Base-by-base conservation (phyloP, 768 basidiomycete genomes). In the Auricularia auricula-judae region DNA sequence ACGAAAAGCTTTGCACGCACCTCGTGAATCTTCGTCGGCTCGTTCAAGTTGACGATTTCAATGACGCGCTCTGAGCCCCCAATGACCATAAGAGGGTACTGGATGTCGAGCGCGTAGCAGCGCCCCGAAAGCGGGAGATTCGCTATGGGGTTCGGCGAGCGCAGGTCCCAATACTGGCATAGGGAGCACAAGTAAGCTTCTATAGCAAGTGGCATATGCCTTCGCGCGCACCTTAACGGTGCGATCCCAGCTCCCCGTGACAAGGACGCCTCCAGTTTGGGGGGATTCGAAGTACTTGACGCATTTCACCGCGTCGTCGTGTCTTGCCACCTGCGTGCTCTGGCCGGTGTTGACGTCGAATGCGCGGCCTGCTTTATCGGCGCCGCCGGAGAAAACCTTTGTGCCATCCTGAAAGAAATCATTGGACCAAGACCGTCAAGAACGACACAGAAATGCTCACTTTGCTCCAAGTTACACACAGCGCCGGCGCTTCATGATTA, bases 191-290 rank as follows among this genome's bases (percentile, higher is more conserved):
- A 62, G 18, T 62, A n/a, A 36, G 53, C 34, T 59, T 44, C 65
- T 36, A 16, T n/a, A 8, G 7, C 1, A 42, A 23, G 18, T 16
- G 36, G 62, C 4, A 11, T 29, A 43, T 21, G 36, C n/a, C 12
- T 33, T 4, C 16, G 7, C 10, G 64, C 70, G 60, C 29, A 77
- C 77, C 71, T 75, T 75, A 51, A 79, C 66, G 56, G 74, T 75
- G 68, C 75, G 75, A 68, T 80, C 79, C 79, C 79, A 80, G 8
- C 76, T 74, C 0, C 76, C 79, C 0, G 79, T 79, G 23, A 75
- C 74, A 63, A 75, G 66, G 43, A 76, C 63, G 10, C 68, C 69
- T 4, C 65, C 64, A 11, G 34, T 35, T 11, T 58, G 35, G 29
- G 64, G 64, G 3, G 63, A 34, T 33, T 66, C 66, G 8, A 68